Base-by-base conservation (phyloP, 441 rosid genomes). In the Adansonia madagascariensis region DNA sequence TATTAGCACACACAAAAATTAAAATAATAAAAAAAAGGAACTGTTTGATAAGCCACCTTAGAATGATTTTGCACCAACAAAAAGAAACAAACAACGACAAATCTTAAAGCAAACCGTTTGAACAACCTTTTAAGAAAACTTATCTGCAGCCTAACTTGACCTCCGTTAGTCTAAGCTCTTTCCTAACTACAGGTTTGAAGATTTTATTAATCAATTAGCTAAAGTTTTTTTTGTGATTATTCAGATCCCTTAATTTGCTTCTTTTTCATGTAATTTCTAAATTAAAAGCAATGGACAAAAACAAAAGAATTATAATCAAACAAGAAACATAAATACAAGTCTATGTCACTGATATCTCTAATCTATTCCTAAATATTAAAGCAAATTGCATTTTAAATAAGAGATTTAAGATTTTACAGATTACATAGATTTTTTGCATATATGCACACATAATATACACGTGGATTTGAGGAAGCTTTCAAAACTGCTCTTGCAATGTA, bases 371-470 rank as follows among this genome's bases (percentile, higher is more conserved):
- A n/a, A 67, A 27, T 49, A 8, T 64, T 71, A 53, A 15, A 71
- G 69, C 77, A 75, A 39, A 75, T 78, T 75, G 79, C 46, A 70
- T 71, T 71, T 75, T 75, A 78, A 74, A 53, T 24, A 47, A 55
- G 49, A 31, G 71, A 78, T 71, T 46, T 64, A 77, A 76, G 57
- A 64, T 65, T 6, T 63, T 56, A 74, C 71, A 64, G 65, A 71
- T 71, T 63, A 57, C 71, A 44, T 44, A 31, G 53, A 66, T 66
- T 46, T 66, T 46, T 49, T 67, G 56, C 22, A 20, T 3, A 43
- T 56, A 43, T 4, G 22, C 15, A 76, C 31, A 50, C 57, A n/a
- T 68, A 8, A 53, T 14, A 4, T 35, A 60, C 62, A 55, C 73
- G 59, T 77, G 78, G 81, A 24, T 62, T 18, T 2, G 9, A 62